These are phyloP conservation scores for Coemansia umbellata DNA, from an alignment of 192 early-diverging fungal species.

Conservation along the genomic window DNA sequence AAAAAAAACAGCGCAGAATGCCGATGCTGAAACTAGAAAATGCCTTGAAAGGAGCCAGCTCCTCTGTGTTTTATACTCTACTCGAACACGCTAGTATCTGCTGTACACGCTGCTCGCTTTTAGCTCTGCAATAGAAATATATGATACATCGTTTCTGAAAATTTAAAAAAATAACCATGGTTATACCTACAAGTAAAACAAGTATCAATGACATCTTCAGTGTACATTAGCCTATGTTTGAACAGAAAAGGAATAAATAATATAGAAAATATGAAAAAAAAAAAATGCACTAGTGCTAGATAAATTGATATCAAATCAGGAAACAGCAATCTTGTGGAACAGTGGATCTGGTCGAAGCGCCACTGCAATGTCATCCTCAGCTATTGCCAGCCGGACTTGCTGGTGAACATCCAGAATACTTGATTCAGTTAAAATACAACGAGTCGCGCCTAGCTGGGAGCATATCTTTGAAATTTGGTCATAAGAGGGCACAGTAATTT, in stretches of 20 bases:
- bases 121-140: slow-evolving; percentile 3
- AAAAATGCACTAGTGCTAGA: background rate
- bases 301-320: background rate
- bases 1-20: too few relatives aligned
- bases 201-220: too few relatives aligned
- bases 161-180: background rate
- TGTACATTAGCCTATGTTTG: too few relatives aligned
- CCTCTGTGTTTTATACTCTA: too few relatives aligned
- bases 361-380: slow-evolving; percentile 76
- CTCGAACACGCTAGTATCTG: too few relatives aligned
- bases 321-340: slow-evolving; percentile 52
- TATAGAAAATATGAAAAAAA: background rate
- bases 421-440: slow-evolving; percentile 61
- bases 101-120: background rate
- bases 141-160: background rate
- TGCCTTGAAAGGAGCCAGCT: background rate
- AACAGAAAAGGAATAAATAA: background rate
- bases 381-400: slow-evolving; percentile 65
- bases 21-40: background rate
- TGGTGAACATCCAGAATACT: slow-evolving; percentile 65
- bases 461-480: slow-evolving; percentile 64
- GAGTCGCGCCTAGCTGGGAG: slow-evolving; percentile 57
- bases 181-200: background rate
- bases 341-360: slow-evolving; percentile 63
- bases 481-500: slow-evolving; percentile 55